Base-by-base conservation (phyloP, 1,284 basidiomycete genomes). In the Vanrija pseudolonga region DNA sequence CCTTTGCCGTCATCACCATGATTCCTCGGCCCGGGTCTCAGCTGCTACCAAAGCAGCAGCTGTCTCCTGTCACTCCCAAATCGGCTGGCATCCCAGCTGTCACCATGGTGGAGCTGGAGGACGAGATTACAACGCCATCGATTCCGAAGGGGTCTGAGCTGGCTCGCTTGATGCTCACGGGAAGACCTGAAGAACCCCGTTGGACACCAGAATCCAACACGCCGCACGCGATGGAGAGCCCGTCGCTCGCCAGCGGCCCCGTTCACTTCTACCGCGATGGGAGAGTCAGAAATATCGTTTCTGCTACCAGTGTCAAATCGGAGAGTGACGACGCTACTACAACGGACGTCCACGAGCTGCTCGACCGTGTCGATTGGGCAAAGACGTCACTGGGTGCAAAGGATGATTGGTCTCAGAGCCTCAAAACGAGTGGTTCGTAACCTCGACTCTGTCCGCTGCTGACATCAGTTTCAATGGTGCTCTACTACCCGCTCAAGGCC, bases 361-460 rank as follows among this genome's bases (percentile, higher is more conserved):
- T 72, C 28, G 49, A 65, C 14, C 61, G 47, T 5, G 69, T 64
- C 6, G 73, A 76, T 53, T 76, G 75, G 75, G 45, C 61, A 15
- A 58, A 66, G 46, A 76, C 73, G 1, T 50, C 64, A 8, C 51
- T 76, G 17, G 75, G 73, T 8, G 65, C 69, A 0, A 55, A 55
- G 40, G 62, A 66, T 1, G 45, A 50, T 2, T 76, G 73, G 72
- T 63, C 67, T 0, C 65, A 69, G 41, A 67, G 63, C 40, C 44
- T 76, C 28, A 69, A 64, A 32, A 67, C 67, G 3, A 60, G 64
- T 22, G 57, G 69, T 69, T 39, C 57, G 66, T 63, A 26, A 26
- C 12, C 24, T 14, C 14, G 19, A 19, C 20, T 14, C 12, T 7
- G 28, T 41, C 20, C n/a, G 28, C 36, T 23, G 23, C 24, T 17